Conservation (phyloP, 345 rosid genomes). For the sweet orange (Citrus sinensis) region DNA sequence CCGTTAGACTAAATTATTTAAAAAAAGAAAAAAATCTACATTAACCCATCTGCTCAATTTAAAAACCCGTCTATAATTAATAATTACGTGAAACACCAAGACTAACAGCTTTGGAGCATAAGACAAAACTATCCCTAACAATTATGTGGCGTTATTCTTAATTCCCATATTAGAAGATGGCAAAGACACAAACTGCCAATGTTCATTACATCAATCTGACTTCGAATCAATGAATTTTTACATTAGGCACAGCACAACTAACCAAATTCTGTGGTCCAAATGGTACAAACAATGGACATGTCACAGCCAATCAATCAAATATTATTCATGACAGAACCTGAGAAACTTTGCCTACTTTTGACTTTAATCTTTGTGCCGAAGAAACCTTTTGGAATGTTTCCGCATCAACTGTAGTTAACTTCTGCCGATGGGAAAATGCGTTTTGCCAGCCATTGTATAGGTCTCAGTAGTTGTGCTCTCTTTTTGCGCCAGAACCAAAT, state of each 20-base stretch:
- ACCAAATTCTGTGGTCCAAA: background rate
- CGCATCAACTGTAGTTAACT: slow-evolving; percentile 27
- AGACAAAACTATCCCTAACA: background rate
- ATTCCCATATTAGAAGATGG: background rate
- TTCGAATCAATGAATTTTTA: slow-evolving; percentile 11
- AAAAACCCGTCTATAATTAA: background rate
- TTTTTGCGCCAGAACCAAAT: slow-evolving; percentile 97
- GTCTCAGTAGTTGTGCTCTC: slow-evolving; percentile 69
- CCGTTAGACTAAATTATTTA: too few relatives aligned
- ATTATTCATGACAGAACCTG: background rate
- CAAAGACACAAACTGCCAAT: background rate
- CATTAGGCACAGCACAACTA: slow-evolving; percentile 2
- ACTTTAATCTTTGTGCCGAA: background rate
- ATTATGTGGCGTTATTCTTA: background rate
- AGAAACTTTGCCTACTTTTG: too few relatives aligned
- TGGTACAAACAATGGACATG: slow-evolving; percentile 15
- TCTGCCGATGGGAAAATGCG: slow-evolving; percentile 66
- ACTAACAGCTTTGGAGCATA: background rate
- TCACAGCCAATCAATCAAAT: slow-evolving; percentile 16
- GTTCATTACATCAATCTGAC: background rate
- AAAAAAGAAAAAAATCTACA: background rate
- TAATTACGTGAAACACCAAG: background rate
- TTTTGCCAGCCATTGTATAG: slow-evolving; percentile 68
- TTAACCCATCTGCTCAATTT: background rate
- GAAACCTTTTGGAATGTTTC: background rate